Base-by-base conservation (phyloP, 768 basidiomycete species). In the Termitomyces bulborhizus region DNA sequence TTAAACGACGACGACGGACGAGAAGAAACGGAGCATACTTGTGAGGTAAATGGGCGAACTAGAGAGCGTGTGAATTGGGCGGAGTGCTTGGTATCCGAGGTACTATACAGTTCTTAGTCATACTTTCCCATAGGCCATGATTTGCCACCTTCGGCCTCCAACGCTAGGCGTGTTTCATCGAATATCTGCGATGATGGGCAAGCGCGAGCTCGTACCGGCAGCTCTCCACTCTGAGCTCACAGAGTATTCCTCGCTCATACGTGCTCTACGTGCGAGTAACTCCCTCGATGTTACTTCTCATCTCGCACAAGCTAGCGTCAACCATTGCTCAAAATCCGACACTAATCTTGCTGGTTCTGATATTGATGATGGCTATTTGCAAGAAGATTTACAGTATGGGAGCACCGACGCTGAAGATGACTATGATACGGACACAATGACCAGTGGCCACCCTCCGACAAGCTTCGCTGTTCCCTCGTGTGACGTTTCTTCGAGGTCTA, bases 191-290 rank as follows among this genome's bases (percentile, higher is more conserved):
- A 72, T 72, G 37, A 72, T 72, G 66, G 66, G 62, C 54, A 77
- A 76, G 64, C 76, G 77, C 29, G 68, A 68, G 36, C 62, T 61
- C 26, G 76, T 89, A 29, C 79, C 87, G 12, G 62, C 71, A 31
- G 74, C 77, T 16, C 67, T 88, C 3, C 84, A 86, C 64, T 73
- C 75, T 29, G 88, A 90, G 63, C 73, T 89, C 45, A 74, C 79
- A 1, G 86, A 88, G 65, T 87, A 89, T 65, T 69, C 82, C 12
- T 81, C 82, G 11, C 75, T 90, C 11, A 66, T 90, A 40, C 82
- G 87, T 51, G 81, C 79, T 9, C 68, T 90, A n/a, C 75, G 83
- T 47, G 80, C 83, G 8, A 77, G 67, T 51, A 71, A 77, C 54
- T 74, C 79, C 0, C 75, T 85, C 52, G 84, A 88, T 67, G 72